Evolutionary conservation across 805 yeast genomes (phyloP), one percentile per base, ranked within the genome.

Genomic region (Metschnikowia kofuensis): DNA sequence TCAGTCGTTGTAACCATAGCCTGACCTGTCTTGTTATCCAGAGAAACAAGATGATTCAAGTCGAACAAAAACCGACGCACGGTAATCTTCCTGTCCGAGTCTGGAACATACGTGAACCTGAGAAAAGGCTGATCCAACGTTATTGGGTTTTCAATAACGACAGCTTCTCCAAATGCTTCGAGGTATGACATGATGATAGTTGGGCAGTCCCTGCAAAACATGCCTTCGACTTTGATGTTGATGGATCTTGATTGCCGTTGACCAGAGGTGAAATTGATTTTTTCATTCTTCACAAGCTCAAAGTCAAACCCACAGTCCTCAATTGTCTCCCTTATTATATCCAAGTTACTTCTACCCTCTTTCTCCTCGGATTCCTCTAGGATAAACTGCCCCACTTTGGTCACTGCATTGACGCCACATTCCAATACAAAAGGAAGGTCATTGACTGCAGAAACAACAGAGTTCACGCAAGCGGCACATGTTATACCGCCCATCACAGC

Each of bases 401-500:
- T 76, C 13, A 87, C 78, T 1, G 78, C 72, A 51, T 80, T 81
- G 38, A 86, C 74, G 8, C 79, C 78, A 32, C 75, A 72, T 14
- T 77, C 80, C 15, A 74, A 64, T 2, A 86, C 78, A 61, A 78
- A 83, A 1, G 79, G 76, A 36, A 84, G 58, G 5, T 70, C 75
- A 32, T 61, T 61, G 27, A 70, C 79, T 31, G 79, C 74, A 8
- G 72, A 65, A 9, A 71, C 66, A 10, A 87, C 78, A 0, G 91
- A 70, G 37, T 74, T 74, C 1, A 81, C 81, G 64, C 94, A 84
- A 0, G 89, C 80, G 7, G 87, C 82, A 66, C 92, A 87, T 0
- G 89, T 81, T 63, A 86, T 85, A 4, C 91, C 92, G 10, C 85
- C 87, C 39, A 87, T 80, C 0, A 81, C 66, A 0, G 89, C 89